Evolutionary conservation across 495 filamentous ascomycete genomes (phyloP), one percentile per base, ranked within the genome.

Genomic region (Lophiostoma macrostomum): DNA sequence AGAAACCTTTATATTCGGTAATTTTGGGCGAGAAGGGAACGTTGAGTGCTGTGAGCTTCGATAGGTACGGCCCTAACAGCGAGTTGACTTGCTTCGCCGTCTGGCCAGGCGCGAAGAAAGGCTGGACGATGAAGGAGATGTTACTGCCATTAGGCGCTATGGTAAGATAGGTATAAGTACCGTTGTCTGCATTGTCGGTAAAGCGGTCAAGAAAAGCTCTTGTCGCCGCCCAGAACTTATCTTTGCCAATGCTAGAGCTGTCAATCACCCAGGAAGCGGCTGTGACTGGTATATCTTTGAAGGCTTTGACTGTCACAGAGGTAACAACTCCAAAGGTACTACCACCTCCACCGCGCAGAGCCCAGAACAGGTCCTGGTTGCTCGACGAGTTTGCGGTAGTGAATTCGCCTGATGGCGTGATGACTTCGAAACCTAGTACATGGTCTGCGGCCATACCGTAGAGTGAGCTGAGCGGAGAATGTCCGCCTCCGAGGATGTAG

Each of bases 361-460:
- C 58, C 44, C 44, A 61, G 36, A 61, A 61, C 2, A 61, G 39
- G 38, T 61, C 58, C 4, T 29, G 23, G 30, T 61, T 56, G 27
- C 18, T 42, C 11, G 18, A 45, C 1, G 45, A 47, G 47, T 61
- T 55, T 20, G 40, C 52, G 2, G 52, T 45, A 6, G 57, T 4
- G 39, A 56, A 61, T 23, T 56, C 47, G 5, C 58, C 58, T 16
- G 29, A 47, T 3, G 58, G 45, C 4, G 46, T 46, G 2, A 61
- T 35, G 10, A 56, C 20, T 36, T 56, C 48, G 22, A 61, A 45
- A 19, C 50, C 39, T 10, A 56, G 46, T 11, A 61, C 58, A 20
- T 61, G 29, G 40, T 61, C 58, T 2, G 53, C 58, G n/a, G 45
- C 58, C 51, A 61, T 56, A 12, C 58, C 58, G 41, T 56, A 61